phyloP scores from a whole-genome alignment of 1,139 yeast genomes.

The Blastobotrys niveus region DNA sequence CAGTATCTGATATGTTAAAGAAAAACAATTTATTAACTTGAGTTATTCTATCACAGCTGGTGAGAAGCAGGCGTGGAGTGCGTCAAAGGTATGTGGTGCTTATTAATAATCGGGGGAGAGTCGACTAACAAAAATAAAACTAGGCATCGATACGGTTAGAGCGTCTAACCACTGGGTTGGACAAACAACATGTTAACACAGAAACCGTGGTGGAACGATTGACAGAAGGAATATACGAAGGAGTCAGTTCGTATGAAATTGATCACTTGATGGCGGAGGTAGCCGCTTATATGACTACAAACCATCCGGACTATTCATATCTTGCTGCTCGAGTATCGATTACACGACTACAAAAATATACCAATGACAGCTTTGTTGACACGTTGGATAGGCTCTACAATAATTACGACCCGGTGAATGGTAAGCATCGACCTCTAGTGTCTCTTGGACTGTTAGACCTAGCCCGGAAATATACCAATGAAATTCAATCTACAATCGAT shows the following conservation, averaged over 20 bases:
- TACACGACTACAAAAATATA: conserved; percentile 69
- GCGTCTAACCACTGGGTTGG: conserved; percentile 58
- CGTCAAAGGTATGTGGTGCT: conserved; percentile 35
- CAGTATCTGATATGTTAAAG: too few relatives aligned
- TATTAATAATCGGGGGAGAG: too few relatives aligned
- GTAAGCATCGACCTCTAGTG: conserved; percentile 61
- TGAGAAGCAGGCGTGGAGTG: conserved; percentile 81
- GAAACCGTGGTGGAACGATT: conserved; percentile 67
- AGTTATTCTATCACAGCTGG: too few relatives aligned
- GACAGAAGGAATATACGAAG: conserved; percentile 70
- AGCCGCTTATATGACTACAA: conserved; percentile 81
- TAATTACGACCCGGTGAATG: conserved; percentile 58
- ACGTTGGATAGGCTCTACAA: conserved; percentile 60
- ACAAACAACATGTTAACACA: conserved; percentile 60
- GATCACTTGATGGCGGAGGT: conserved; percentile 81
- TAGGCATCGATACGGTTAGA: conserved; percentile 36
- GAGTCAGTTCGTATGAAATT: conserved; percentile 75
- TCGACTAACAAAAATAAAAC: neutral
- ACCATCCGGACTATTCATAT: conserved; percentile 82
- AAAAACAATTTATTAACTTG: neutral
- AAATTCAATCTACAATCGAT: conserved; percentile 57
- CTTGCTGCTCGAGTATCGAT: conserved; percentile 83
- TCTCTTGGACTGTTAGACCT: conserved; percentile 52
- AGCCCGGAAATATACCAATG: conserved; percentile 48
- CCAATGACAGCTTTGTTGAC: conserved; percentile 65